Evolutionary conservation across 140 eudicot species (phyloP).

Genomic region (Bidens hawaiensis): DNA sequence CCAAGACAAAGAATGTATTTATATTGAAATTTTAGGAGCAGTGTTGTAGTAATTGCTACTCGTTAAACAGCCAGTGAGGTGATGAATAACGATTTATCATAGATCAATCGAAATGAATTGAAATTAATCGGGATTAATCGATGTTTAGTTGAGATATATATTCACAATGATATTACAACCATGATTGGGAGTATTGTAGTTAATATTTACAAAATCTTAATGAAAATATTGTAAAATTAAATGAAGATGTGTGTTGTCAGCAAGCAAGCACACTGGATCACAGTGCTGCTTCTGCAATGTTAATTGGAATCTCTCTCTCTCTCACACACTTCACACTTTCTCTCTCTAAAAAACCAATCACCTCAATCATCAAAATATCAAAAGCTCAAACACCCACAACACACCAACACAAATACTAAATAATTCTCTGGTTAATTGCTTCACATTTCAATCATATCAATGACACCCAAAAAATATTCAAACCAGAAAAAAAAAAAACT

Average conservation of each 20-base stretch:
- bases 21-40: no score
- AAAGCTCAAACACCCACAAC: slow-evolving; percentile 29
- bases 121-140: no score
- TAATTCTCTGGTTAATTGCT: not conserved
- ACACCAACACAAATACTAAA: not conserved
- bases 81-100: no score
- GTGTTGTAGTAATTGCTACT: no score
- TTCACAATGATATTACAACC: no score
- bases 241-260: slow-evolving; percentile 30
- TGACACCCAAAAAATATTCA: slow-evolving; percentile 13
- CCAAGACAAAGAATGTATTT: no score
- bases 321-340: not conserved
- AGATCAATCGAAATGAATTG: no score
- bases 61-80: no score
- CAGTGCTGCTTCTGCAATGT: slow-evolving; percentile 34
- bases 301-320: slow-evolving; percentile 40
- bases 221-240: not conserved
- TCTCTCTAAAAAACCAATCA: slow-evolving; percentile 31
- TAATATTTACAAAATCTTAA: not conserved
- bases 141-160: no score
- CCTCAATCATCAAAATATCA: slow-evolving; percentile 29
- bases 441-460: slow-evolving; percentile 29
- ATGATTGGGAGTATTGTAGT: no score
- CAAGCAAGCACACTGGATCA: slow-evolving; percentile 48
- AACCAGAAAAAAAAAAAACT: slow-evolving; percentile 2